Percentiles rank a stretch among this genome's conserved stretches.
phyloP scores from a whole-genome alignment of 192 early-diverging fungal genomes.

The Coemansia sp. region DNA sequence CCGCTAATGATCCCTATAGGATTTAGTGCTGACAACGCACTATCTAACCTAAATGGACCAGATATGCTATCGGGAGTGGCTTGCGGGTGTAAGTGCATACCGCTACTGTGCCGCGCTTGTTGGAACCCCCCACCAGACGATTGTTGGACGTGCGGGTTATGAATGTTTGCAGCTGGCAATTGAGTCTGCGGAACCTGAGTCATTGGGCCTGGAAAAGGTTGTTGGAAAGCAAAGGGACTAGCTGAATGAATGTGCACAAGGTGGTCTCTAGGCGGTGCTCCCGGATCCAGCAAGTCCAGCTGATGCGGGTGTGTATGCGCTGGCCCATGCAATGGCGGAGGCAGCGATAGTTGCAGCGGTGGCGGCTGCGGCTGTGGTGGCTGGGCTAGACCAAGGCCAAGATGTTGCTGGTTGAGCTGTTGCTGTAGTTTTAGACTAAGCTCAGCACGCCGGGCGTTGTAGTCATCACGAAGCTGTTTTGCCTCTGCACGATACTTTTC shows the following conservation, averaged over 20 bases:
- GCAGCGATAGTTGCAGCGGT: background rate
- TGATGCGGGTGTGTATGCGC: conserved; percentile 14
- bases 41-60: conserved; percentile 24
- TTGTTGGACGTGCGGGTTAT: background rate
- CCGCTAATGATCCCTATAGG: conserved; percentile 2
- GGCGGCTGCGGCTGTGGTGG: conserved; percentile 16
- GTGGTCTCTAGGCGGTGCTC: conserved; percentile 9
- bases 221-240: conserved; percentile 26
- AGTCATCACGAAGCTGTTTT: conserved; percentile 63
- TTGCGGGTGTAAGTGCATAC: conserved; percentile 7
- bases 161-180: conserved; percentile 13
- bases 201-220: conserved; percentile 20
- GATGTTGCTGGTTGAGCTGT: conserved; percentile 58
- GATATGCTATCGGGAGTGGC: conserved; percentile 3
- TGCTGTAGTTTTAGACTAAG: conserved; percentile 60
- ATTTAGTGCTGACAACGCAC: conserved; percentile 24
- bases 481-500: conserved; percentile 60
- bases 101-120: conserved; percentile 14
- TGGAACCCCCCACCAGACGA: conserved; percentile 1
- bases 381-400: conserved; percentile 31
- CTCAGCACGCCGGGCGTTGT: conserved; percentile 57
- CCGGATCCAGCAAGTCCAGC: conserved; percentile 27
- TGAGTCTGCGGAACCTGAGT: conserved; percentile 19
- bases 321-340: conserved; percentile 8
- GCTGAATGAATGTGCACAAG: conserved; percentile 13